phyloP scores from a whole-genome alignment of 305 asterid species.

The Euphrasia arctica region DNA sequence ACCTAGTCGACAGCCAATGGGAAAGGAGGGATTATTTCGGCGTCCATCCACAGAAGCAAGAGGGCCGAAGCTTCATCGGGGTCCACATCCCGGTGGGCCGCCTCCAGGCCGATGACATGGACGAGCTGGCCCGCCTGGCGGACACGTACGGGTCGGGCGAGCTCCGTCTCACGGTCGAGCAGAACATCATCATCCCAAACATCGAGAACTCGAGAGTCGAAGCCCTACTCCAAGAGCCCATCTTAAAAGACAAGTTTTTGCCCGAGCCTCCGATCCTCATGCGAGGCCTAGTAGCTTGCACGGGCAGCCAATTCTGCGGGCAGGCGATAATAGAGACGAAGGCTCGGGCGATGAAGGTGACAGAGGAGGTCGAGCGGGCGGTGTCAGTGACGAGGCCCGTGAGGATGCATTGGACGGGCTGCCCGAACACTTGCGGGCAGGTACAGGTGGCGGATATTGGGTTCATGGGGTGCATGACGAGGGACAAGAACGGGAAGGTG shows the following conservation, averaged over 20 bases:
- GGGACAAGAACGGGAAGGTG: conserved; percentile 51
- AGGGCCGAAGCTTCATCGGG: conserved; percentile 77
- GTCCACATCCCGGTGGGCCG: conserved; percentile 94
- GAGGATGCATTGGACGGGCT: conserved; percentile 88
- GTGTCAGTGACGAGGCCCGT: conserved; percentile 67
- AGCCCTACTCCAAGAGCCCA: conserved; percentile 61
- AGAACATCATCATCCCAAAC: conserved; percentile 84
- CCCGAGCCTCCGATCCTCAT: conserved; percentile 80
- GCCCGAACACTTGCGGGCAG: conserved; percentile 88
- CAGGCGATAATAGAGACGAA: conserved; percentile 96
- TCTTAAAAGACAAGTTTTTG: conserved; percentile 40
- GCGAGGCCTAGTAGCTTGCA: conserved; percentile 91
- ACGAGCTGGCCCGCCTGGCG: conserved; percentile 78
- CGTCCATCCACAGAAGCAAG: conserved; percentile 77
- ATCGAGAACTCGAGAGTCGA: conserved; percentile 51
- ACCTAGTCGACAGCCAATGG: conserved; percentile 64
- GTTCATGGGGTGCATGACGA: conserved; percentile 95
- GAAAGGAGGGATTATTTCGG: conserved; percentile 84
- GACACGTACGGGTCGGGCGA: conserved; percentile 83
- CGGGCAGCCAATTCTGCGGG: conserved; percentile 95
- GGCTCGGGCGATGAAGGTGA: conserved; percentile 65
- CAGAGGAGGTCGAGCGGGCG: conserved; percentile 67
- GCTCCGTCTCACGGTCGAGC: conserved; percentile 90
- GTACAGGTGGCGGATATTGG: conserved; percentile 98
- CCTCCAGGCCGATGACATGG: conserved; percentile 85